Conservation (phyloP, 345 rosid genomes). For the Pistacia integerrima region DNA sequence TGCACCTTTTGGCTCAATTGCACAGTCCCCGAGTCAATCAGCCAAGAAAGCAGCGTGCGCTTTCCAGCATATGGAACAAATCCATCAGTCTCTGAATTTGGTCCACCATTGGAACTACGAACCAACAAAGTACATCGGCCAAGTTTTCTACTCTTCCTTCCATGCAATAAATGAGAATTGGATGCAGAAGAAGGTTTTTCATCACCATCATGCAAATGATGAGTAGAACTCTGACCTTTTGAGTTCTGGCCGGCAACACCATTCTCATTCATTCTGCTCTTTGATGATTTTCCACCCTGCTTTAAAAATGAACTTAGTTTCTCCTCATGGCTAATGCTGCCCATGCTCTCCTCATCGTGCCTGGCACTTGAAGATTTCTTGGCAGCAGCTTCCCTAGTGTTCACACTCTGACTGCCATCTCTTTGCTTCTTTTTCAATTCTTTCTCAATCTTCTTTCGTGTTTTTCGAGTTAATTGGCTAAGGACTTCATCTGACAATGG, state of each 20-base stretch:
- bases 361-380: conserved; percentile 31
- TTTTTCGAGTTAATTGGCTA: conserved; percentile 64
- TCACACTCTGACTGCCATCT: conserved; percentile 40
- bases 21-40: conserved; percentile 77
- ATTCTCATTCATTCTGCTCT: conserved; percentile 42
- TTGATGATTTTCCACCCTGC: conserved; percentile 52
- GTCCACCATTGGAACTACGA: conserved; percentile 63
- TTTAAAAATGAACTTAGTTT: conserved; percentile 66
- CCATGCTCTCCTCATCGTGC: conserved; percentile 49
- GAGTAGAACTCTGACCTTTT: conserved; percentile 39
- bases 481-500: conserved; percentile 74
- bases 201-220: conserved; percentile 27
- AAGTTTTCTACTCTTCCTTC: conserved; percentile 71
- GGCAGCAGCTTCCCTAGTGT: conserved; percentile 34
- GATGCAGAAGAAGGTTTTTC: conserved; percentile 43
- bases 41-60: conserved; percentile 84
- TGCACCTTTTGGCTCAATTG: conserved; percentile 72
- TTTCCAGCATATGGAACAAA: conserved; percentile 80
- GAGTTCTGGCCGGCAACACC: conserved; percentile 35
- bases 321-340: conserved; percentile 63
- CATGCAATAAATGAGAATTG: conserved; percentile 50
- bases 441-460: conserved; percentile 65
- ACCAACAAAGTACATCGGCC: conserved; percentile 84
- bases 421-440: conserved; percentile 57
- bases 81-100: conserved; percentile 57